Conservation (phyloP, 495 filamentous ascomycete species). For the Penicillium ochrochloron region DNA sequence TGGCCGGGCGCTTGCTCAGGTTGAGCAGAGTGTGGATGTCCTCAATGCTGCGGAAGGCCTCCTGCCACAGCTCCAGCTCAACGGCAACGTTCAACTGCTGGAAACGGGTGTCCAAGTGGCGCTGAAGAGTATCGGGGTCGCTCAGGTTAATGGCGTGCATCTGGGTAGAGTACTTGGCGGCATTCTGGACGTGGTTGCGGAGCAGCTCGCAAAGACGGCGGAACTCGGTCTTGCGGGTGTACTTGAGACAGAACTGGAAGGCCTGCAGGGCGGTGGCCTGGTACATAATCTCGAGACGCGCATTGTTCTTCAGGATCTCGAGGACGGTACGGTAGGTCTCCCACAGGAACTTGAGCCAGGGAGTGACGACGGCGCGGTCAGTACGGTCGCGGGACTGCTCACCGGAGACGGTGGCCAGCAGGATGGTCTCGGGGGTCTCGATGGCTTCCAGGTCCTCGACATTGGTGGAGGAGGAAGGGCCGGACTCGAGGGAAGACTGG, state of each 20-base stretch:
- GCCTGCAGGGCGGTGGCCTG: conserved; percentile 97
- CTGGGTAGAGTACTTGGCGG: conserved; percentile 97
- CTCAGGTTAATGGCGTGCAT: conserved; percentile 99
- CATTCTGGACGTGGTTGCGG: conserved; percentile 98
- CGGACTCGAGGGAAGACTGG: conserved; percentile 80
- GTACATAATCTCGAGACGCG: conserved; percentile 95
- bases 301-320: conserved; percentile 98
- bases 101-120: conserved; percentile 96
- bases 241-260: conserved; percentile 98
- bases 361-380: conserved; percentile 95
- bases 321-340: conserved; percentile 99
- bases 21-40: conserved; percentile 98
- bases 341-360: conserved; percentile 99
- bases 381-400: conserved; percentile 97
- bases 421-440: conserved; percentile 97
- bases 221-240: conserved; percentile 98
- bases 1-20: conserved; percentile 98
- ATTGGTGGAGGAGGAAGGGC: conserved; percentile 67
- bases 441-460: conserved; percentile 96
- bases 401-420: conserved; percentile 95
- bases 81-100: conserved; percentile 98
- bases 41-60: conserved; percentile 97
- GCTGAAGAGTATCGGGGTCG: conserved; percentile 94
- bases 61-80: conserved; percentile 97
- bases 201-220: conserved; percentile 96